phyloP scores from a whole-genome alignment of 495 filamentous ascomycete genomes.

The Mytilinidion resinicola region DNA sequence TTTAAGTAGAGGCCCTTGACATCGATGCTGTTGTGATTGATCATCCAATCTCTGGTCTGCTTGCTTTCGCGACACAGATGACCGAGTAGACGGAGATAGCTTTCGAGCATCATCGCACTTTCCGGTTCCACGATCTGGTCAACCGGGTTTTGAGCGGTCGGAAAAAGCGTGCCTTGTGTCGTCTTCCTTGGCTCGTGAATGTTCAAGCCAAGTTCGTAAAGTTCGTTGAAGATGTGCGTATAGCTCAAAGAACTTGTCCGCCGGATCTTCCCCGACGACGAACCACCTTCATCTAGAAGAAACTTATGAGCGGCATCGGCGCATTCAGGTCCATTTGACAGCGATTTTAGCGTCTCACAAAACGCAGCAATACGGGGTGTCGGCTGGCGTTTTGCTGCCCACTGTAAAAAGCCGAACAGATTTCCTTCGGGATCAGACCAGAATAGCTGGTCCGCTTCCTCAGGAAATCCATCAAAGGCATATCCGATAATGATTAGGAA shows the following conservation, averaged over 20 bases:
- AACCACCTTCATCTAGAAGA: slow-evolving; percentile 75
- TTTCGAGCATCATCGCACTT: slow-evolving; percentile 83
- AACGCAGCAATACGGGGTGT: slow-evolving; percentile 91
- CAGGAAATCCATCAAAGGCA: slow-evolving; percentile 74
- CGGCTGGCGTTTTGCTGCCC: slow-evolving; percentile 86
- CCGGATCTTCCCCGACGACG: slow-evolving; percentile 65
- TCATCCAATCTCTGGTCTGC: slow-evolving; percentile 60
- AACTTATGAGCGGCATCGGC: slow-evolving; percentile 80
- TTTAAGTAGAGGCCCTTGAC: slow-evolving; percentile 61
- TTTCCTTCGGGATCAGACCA: slow-evolving; percentile 88
- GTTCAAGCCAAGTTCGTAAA: slow-evolving; percentile 65
- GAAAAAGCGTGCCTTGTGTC: slow-evolving; percentile 50
- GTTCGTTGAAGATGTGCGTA: slow-evolving; percentile 84
- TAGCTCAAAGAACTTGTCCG: slow-evolving; percentile 78
- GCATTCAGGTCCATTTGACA: slow-evolving; percentile 72
- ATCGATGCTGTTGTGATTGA: slow-evolving; percentile 55
- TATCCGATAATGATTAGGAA: slow-evolving; percentile 90
- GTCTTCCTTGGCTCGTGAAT: slow-evolving; percentile 55
- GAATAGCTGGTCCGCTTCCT: slow-evolving; percentile 70
- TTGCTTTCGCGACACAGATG: slow-evolving; percentile 66
- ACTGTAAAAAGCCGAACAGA: slow-evolving; percentile 85
- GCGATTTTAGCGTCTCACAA: slow-evolving; percentile 85
- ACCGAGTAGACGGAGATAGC: slow-evolving; percentile 79
- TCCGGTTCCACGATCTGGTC: slow-evolving; percentile 72
- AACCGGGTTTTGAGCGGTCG: slow-evolving; percentile 53